These are phyloP conservation scores for Trichoderma guizhouense DNA, from an alignment of 2,329 filamentous ascomycete genomes.

Conservation along the genomic window DNA sequence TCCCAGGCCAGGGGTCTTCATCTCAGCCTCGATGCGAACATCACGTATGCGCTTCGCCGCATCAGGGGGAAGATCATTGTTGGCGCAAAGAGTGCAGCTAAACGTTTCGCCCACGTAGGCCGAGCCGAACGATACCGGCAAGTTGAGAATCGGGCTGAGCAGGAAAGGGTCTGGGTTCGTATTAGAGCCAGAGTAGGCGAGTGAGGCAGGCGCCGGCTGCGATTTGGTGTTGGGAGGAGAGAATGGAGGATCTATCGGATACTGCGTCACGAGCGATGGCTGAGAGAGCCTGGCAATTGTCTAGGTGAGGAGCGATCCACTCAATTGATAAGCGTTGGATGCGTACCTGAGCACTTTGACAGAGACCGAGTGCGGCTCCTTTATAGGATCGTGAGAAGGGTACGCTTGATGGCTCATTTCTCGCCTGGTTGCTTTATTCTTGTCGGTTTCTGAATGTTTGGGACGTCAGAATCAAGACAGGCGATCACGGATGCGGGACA, in stretches of 20 bases:
- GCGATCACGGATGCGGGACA: neutral
- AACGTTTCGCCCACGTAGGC: conserved; percentile 96
- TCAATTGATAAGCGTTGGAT: neutral
- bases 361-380: conserved; percentile 76
- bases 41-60: conserved; percentile 59
- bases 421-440: neutral
- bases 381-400: conserved; percentile 55
- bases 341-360: conserved; percentile 69
- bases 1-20: conserved; percentile 75
- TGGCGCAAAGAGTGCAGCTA: conserved; percentile 91
- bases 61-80: conserved; percentile 62
- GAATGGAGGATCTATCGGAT: conserved; percentile 53
- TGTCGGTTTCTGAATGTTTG: neutral
- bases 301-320: neutral
- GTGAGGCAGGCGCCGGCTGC: conserved; percentile 59
- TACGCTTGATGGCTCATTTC: conserved; percentile 58
- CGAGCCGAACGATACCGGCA: conserved; percentile 87
- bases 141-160: conserved; percentile 66
- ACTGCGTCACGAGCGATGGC: conserved; percentile 70
- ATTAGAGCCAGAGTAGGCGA: conserved; percentile 58
- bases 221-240: conserved; percentile 40
- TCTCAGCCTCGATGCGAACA: conserved; percentile 82
- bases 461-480: neutral
- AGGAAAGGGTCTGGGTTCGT: conserved; percentile 55
- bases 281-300: conserved; percentile 65